A percentile compares a stretch with the other conserved stretches of the same genome.
Conservation (phyloP, 768 basidiomycete genomes). For the Lyophyllum atratum region DNA sequence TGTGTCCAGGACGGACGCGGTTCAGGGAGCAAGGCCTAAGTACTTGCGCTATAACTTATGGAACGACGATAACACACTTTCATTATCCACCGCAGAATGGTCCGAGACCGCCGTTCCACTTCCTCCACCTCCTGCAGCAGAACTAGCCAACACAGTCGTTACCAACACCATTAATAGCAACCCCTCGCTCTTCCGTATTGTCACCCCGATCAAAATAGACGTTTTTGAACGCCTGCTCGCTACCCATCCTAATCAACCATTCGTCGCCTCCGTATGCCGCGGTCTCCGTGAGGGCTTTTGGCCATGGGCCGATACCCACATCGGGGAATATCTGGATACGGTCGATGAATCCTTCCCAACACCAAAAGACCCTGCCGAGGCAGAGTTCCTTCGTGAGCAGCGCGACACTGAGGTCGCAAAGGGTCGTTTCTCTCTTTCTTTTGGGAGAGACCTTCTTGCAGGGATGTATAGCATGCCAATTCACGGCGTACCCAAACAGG, state of each 20-base stretch:
- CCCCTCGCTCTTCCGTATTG: constrained; percentile 33
- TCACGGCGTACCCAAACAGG: constrained; percentile 32
- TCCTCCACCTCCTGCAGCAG: constrained; percentile 13
- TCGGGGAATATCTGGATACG: constrained; percentile 6
- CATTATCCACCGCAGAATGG: constrained; percentile 17
- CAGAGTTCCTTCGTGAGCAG: constrained; percentile 18
- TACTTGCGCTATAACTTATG: constrained; percentile 20
- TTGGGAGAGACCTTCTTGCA: constrained; percentile 25
- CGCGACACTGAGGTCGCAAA: constrained; percentile 16
- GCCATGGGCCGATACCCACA: constrained; percentile 29
- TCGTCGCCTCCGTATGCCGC: neutral
- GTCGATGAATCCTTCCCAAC: constrained; percentile 14
- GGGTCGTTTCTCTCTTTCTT: constrained; percentile 20
- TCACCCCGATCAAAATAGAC: constrained; percentile 27
- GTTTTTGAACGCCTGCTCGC: constrained; percentile 14
- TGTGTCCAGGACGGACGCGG: constrained; percentile 7
- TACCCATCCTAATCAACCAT: constrained; percentile 38
- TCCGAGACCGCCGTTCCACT: constrained; percentile 14
- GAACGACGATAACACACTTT: neutral
- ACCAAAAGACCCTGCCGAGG: constrained; percentile 4
- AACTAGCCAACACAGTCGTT: constrained; percentile 14
- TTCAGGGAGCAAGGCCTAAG: constrained; percentile 5
- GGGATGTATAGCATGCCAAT: constrained; percentile 39
- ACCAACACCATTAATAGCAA: constrained; percentile 23
- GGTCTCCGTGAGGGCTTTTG: constrained; percentile 38